Percentiles rank a stretch among this genome's conserved stretches.
Conservation (phyloP, 768 basidiomycete species). For the Tremella mesenterica region DNA sequence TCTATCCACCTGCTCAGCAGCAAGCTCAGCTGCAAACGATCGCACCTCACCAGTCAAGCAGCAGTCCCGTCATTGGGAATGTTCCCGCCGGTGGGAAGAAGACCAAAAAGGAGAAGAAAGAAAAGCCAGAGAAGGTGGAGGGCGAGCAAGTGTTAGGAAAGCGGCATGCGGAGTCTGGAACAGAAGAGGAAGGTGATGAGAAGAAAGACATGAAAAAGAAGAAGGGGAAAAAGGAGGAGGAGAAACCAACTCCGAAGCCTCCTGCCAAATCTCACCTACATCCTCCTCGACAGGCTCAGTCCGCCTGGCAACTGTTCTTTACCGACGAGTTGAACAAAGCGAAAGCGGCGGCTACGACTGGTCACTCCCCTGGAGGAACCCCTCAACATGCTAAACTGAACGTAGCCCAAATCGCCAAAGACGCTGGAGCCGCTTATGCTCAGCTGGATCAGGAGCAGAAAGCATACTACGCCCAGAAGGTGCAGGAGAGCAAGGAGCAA, state of each 20-base stretch:
- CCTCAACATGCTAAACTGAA: conserved; percentile 61
- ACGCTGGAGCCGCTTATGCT: conserved; percentile 84
- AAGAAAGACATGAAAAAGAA: conserved; percentile 24
- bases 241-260: conserved; percentile 19
- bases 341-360: conserved; percentile 31
- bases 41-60: neutral
- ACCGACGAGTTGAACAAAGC: conserved; percentile 79
- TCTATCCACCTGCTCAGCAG: neutral
- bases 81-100: conserved; percentile 13
- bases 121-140: conserved; percentile 8
- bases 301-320: conserved; percentile 94
- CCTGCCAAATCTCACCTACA: conserved; percentile 64
- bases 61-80: conserved; percentile 1
- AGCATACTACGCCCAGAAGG: conserved; percentile 73
- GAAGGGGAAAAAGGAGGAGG: conserved; percentile 24
- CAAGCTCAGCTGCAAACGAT: neutral
- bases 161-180: conserved; percentile 21
- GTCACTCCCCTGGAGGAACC: conserved; percentile 35
- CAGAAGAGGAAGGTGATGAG: conserved; percentile 13
- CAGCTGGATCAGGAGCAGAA: conserved; percentile 68
- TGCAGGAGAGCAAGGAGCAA: conserved; percentile 72
- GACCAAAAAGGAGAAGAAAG: conserved; percentile 20
- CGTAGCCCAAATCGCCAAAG: conserved; percentile 89
- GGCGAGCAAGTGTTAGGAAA: conserved; percentile 32
- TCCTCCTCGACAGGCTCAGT: conserved; percentile 83